Evolutionary conservation across 768 basidiomycete species (phyloP), one percentile per base, ranked within the genome.

Genomic region (Tubosaeta sp.): DNA sequence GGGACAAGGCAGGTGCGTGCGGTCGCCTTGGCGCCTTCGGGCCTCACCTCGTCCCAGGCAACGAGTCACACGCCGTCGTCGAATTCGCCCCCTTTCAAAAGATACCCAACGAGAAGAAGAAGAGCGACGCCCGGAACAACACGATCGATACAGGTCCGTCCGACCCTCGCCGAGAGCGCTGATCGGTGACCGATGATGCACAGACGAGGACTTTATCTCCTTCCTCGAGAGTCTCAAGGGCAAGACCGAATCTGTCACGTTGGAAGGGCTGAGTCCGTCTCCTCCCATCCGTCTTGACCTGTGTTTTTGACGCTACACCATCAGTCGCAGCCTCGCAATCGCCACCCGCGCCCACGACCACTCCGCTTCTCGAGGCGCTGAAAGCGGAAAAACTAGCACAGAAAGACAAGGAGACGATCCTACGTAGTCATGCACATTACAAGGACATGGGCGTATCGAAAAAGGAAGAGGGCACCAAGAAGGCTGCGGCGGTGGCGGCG

Each of bases 41-140:
- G 16, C 31, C 22, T 35, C 14, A 16, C 46, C 4, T 16, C 19
- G 33, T 13, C 14, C 14, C 19, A 95, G 95, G 95, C 14, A 87
- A 86, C 61, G 91, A 95, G 65, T 90, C 84, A 2, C 78, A 86
- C 45, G 94, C 91, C 1, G 76, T 97, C 5, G 93, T 99, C 7
- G 95, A 99, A 69, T 97, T 89, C 63, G 89, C 97, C 0, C 92
- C 94, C 5, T 91, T 87, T 57, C 94, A 93, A 67, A 97, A 93
- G 64, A 70, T 87, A 11, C 91, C 94, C 0, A 64, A 78, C 0
- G 76, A 78, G 54, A 83, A 87, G 69, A 84, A 84, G 68, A 97
- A 95, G 71, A 66, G 68, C 0, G 95, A 99, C 61, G 79, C 79
- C 33, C 76, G 92, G 22, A 86, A 85, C 59, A 91, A 82, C 0